phyloP scores from a whole-genome alignment of 1,139 yeast species.

The Blastobotrys serpentis region DNA sequence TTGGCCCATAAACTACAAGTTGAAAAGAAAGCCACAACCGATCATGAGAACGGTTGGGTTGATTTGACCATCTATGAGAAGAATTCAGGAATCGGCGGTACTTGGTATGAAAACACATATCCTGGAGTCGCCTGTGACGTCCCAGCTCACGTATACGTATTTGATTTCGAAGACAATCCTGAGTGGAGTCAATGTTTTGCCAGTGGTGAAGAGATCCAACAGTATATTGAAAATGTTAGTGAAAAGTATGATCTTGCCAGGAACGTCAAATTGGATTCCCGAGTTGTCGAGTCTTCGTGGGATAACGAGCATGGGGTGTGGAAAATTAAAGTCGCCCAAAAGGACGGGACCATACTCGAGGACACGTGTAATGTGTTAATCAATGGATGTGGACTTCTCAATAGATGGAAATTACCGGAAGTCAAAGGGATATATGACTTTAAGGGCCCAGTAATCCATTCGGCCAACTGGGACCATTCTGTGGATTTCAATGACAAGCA shows the following conservation, averaged over 20 bases:
- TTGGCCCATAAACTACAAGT: conserved; percentile 19
- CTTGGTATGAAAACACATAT: conserved; percentile 53
- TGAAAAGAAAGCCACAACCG: conserved; percentile 34
- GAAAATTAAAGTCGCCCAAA: conserved; percentile 37
- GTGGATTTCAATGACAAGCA: conserved; percentile 39
- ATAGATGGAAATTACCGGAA: conserved; percentile 32
- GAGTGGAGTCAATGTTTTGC: conserved; percentile 42
- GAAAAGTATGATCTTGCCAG: conserved; percentile 40
- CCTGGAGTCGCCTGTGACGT: conserved; percentile 51
- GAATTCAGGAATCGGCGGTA: conserved; percentile 50
- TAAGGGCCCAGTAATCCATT: conserved; percentile 48
- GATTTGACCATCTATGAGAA: conserved; percentile 42
- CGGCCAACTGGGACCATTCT: conserved; percentile 37
- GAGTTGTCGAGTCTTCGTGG: conserved; percentile 38
- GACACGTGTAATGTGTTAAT: conserved; percentile 42
- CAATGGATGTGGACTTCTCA: conserved; percentile 38
- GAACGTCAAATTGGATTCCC: conserved; percentile 37
- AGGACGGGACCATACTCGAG: conserved; percentile 13
- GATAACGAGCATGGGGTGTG: conserved; percentile 39
- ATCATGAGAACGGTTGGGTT: conserved; percentile 39
- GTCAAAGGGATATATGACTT: conserved; percentile 37
- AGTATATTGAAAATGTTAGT: conserved; percentile 45
- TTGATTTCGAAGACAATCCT: conserved; percentile 38
- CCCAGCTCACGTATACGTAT: conserved; percentile 52
- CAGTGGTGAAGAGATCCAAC: conserved; percentile 50